These are phyloP conservation scores for Leccinum pachyderme DNA, from an alignment of 1,284 basidiomycete species.

Conservation along the genomic window DNA sequence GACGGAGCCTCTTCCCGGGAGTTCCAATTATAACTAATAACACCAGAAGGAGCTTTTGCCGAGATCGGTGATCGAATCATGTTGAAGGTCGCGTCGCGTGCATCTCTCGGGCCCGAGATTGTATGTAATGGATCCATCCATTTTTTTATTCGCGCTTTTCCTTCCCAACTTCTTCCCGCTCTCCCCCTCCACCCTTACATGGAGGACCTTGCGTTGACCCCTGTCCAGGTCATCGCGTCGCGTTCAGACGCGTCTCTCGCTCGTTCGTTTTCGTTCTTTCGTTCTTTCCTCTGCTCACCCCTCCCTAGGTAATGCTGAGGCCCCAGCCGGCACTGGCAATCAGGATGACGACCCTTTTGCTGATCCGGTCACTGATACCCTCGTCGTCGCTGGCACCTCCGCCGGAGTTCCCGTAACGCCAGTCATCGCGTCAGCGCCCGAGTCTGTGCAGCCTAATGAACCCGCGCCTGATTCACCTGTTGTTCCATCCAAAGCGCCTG, in stretches of 20 bases:
- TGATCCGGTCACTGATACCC: slow-evolving; percentile 11
- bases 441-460: slow-evolving; percentile 21
- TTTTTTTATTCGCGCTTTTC: not conserved
- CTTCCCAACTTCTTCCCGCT: too few species aligned
- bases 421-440: slow-evolving; percentile 16
- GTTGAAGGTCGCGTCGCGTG: not conserved
- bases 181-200: slow-evolving; percentile 26
- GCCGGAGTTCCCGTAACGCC: slow-evolving; percentile 26
- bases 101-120: too few species aligned
- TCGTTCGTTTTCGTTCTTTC: slow-evolving; percentile 30
- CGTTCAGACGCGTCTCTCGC: slow-evolving; percentile 38
- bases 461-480: slow-evolving; percentile 2
- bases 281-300: not conserved
- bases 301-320: slow-evolving; percentile 38
- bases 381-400: slow-evolving; percentile 18
- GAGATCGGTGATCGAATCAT: not conserved
- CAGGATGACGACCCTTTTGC: slow-evolving; percentile 9
- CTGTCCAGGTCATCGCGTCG: slow-evolving; percentile 28
- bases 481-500: slow-evolving; percentile 21
- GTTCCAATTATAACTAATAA: too few species aligned
- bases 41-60: not conserved
- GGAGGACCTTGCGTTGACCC: slow-evolving; percentile 40
- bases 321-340: slow-evolving; percentile 38
- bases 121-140: too few species aligned
- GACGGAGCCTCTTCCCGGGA: not conserved